Evolutionary conservation across 495 filamentous ascomycete species (phyloP), one percentile per base, ranked within the genome.

Genomic region (Bacidia gigantensis): DNA sequence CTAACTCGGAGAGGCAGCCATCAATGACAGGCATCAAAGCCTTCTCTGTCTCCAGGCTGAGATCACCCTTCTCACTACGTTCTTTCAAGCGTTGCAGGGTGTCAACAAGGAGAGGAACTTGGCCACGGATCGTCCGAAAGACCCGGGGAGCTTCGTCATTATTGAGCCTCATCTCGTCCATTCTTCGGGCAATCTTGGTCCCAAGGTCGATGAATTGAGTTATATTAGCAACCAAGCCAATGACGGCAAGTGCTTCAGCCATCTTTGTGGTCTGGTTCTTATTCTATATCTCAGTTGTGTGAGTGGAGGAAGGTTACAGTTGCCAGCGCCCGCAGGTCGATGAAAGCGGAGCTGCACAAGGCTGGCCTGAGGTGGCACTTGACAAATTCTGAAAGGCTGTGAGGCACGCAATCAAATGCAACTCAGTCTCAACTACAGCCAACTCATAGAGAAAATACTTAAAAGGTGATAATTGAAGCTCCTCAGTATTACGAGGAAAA

Each of bases 151-250:
- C 42, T 12, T 63, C 53, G 11, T 39, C 46, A 20, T 52, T 45
- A 11, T 40, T 45, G n/a, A 45, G 53, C 7, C 55, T 42, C 26
- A 56, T 56, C 41, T 68, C 62, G 12, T 63, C 35, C 12, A 68
- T 56, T 10, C 65, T 60, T 18, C 32, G 11, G n/a, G 62, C 12
- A 14, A 64, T 42, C 40, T 59, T 64, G 39, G 58, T 41, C 21
- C 62, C 65, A 40, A 65, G 65, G 46, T 65, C 59, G 44, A 67
- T 53, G 26, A 69, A 63, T 48, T 65, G 61, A 35, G 65, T 49
- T 26, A 69, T 60, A 22, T 55, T 58, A 14, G 64, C 56, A 1
- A 61, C 59, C 10, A 68, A 49, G 22, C 58, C 55, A 45, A 65
- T 58, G 2, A 56, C 51, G 38, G 57, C 61, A 22, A 65, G 43